Evolutionary conservation across 805 yeast genomes (phyloP), one percentile per base, ranked within the genome.

Genomic region (Schwanniomyces yamadae): DNA sequence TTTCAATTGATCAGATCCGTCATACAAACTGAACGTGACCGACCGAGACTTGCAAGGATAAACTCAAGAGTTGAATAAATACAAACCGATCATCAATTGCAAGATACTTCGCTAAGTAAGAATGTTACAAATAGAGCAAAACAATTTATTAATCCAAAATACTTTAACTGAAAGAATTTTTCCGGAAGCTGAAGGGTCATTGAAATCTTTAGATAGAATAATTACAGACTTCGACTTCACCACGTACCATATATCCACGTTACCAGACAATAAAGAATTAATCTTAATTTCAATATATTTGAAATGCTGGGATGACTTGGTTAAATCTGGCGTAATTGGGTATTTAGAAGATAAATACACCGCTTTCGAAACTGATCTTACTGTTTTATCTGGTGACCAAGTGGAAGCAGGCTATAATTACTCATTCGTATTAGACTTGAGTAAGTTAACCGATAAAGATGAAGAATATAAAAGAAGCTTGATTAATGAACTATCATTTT

Each of bases 201-300:
- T 48, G 28, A 66, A 73, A 32, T 64, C 78, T 5, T 69, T 88
- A 44, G 97, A 93, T 63, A 78, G 97, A 59, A 80, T 91, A 43
- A 78, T 93, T 44, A 82, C 95, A 25, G 99, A 93, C 67, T 93
- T 93, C 52, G 99, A 93, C 62, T 88, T 88, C 66, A 95, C 96
- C 33, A 85, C 93, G 20, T 90, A 85, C 63, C 98, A 91, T 61
- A 71, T 93, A 42, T 83, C 95, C 31, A 91, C 95, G n/a, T 39
- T 59, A 12, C 86, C 90, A 2, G 89, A 81, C 47, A 70, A 78
- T 41, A 86, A 83, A 64, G 60, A 80, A 23, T 54, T 75, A 56
- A 62, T 88, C 40, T 66, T 84, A 45, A 65, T 88, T 17, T 83
- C 93, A 16, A 69, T 88, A 34, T 77, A 74, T 44, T 77, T 87